Conservation (phyloP, 2,329 filamentous ascomycete genomes). For the Arachnomyces sp. region DNA sequence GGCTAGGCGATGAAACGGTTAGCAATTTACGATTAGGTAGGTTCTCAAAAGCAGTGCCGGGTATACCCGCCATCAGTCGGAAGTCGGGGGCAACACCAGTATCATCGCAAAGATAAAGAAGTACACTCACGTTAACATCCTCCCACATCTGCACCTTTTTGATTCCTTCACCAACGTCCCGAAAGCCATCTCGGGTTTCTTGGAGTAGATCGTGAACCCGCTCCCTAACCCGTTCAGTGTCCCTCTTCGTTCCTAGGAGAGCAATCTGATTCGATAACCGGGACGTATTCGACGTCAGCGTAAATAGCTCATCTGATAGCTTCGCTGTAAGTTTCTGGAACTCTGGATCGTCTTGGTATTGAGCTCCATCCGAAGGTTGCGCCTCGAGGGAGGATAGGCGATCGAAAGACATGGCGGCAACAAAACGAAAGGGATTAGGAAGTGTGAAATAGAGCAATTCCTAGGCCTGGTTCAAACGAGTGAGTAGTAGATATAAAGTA, state of each 20-base stretch:
- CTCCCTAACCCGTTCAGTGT: slow-evolving; percentile 84
- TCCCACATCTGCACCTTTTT: slow-evolving; percentile 87
- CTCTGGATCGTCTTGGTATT: slow-evolving; percentile 85
- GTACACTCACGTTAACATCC: slow-evolving; percentile 60
- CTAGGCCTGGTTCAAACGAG: too few species aligned
- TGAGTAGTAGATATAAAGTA: too few species aligned
- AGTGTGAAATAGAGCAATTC: neutral
- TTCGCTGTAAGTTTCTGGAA: slow-evolving; percentile 76
- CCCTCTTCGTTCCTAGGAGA: slow-evolving; percentile 78
- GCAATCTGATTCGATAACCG: slow-evolving; percentile 76
- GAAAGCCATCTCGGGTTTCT: slow-evolving; percentile 78
- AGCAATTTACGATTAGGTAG: neutral
- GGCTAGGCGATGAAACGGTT: slow-evolving; percentile 48
- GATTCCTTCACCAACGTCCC: slow-evolving; percentile 83
- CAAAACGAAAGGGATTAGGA: slow-evolving; percentile 4
- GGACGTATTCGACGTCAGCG: slow-evolving; percentile 78
- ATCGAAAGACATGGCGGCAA: slow-evolving; percentile 73
- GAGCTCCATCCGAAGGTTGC: slow-evolving; percentile 61
- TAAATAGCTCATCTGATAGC: slow-evolving; percentile 82
- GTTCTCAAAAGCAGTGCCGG: neutral
- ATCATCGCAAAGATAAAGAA: neutral
- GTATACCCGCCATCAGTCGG: slow-evolving; percentile 6
- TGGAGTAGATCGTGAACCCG: slow-evolving; percentile 80
- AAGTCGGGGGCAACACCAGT: slow-evolving; percentile 10
- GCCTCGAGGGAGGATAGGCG: slow-evolving; percentile 77